Percentiles rank a stretch among this genome's conserved stretches.
These are phyloP conservation scores for Fusarium keratoplasticum DNA, from an alignment of 2,329 filamentous ascomycete genomes.

Conservation along the genomic window DNA sequence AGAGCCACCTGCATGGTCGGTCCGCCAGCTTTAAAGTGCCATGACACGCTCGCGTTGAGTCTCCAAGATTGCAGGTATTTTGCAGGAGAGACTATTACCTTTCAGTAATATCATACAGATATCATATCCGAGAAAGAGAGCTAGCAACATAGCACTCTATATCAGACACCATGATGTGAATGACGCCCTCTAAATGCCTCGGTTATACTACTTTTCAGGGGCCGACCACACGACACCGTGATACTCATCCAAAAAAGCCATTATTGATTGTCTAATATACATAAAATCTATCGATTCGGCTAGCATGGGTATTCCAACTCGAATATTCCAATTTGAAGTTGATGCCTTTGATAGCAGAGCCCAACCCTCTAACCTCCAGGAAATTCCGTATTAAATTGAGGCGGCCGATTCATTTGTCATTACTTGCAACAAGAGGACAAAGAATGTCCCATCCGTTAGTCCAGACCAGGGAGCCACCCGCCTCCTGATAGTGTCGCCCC, in stretches of 20 bases:
- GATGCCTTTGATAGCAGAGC: slow-evolving; percentile 3
- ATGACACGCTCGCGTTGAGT: neutral
- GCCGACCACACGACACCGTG: neutral
- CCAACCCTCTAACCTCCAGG: slow-evolving; percentile 1
- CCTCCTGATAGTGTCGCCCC: slow-evolving; percentile 46
- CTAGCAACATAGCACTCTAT: neutral
- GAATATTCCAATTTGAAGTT: slow-evolving; percentile 4
- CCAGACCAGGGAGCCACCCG: slow-evolving; percentile 52
- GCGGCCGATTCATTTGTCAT: neutral
- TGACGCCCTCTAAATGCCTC: neutral
- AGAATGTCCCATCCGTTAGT: slow-evolving; percentile 38
- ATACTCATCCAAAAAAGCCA: neutral
- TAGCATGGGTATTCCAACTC: neutral
- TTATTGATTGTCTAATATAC: slow-evolving; percentile 2
- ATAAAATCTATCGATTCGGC: neutral
- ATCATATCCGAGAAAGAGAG: neutral
- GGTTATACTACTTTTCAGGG: neutral
- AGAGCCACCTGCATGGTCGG: neutral
- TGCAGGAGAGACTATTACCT: neutral
- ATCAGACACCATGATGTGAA: neutral
- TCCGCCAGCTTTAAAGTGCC: neutral
- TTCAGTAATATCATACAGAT: neutral
- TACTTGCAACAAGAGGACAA: neutral
- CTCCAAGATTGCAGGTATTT: neutral
- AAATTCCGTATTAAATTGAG: neutral